Conservation (phyloP, 2,329 filamentous ascomycete genomes). For the Ophiosphaerella narmari region DNA sequence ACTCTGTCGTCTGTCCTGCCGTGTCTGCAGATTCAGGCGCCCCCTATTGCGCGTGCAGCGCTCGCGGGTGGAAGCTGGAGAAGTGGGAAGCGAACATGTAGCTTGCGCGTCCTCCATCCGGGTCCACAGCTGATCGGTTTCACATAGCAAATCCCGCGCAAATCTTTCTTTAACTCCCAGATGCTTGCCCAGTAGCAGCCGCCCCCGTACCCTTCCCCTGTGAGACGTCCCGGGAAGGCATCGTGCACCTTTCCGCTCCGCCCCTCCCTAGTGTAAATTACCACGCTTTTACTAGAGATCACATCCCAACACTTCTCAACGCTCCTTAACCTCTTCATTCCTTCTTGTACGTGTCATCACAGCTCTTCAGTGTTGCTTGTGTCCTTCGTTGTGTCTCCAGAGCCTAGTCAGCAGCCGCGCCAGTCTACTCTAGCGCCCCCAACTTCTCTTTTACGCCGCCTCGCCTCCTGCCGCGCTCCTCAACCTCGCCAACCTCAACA, state of each 20-base stretch:
- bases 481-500: background rate
- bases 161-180: conserved; percentile 17
- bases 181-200: conserved; percentile 20
- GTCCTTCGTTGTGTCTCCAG: conserved; percentile 24
- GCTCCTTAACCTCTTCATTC: conserved; percentile 27
- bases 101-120: conserved; percentile 39
- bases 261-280: conserved; percentile 38
- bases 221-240: conserved; percentile 19
- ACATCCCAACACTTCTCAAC: conserved; percentile 28
- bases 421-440: conserved; percentile 21
- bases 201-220: conserved; percentile 20
- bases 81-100: conserved; percentile 1
- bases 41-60: conserved; percentile 22
- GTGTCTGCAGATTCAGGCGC: conserved; percentile 9
- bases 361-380: conserved; percentile 32
- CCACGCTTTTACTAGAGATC: conserved; percentile 25
- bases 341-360: conserved; percentile 28
- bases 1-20: conserved; percentile 16
- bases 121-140: conserved; percentile 40
- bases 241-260: conserved; percentile 34
- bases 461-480: conserved; percentile 10
- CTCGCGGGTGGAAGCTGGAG: background rate
- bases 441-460: conserved; percentile 20
- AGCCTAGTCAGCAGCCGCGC: conserved; percentile 28
- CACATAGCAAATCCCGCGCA: conserved; percentile 27